Evolutionary conservation across 164 flowering plant genomes (phyloP).

Genomic region (Stephania japonica): DNA sequence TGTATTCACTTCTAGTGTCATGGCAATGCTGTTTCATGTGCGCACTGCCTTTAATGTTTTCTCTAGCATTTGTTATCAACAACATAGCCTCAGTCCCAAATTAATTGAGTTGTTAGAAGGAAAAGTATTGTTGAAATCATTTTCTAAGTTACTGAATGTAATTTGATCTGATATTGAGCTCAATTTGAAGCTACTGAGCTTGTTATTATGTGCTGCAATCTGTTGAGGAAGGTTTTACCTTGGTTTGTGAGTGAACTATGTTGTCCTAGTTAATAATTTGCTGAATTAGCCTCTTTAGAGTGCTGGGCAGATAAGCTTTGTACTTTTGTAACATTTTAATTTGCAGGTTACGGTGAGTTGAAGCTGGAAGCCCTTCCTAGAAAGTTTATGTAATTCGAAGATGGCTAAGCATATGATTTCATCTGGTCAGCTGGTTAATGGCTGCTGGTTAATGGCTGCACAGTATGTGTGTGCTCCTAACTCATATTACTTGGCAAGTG

Average conservation of each 20-base stretch:
- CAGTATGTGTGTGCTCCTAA: no score
- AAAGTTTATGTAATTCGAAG: conserved; percentile 30
- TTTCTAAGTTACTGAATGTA: no score
- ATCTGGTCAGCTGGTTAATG: conserved; percentile 32
- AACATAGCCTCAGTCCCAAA: no score
- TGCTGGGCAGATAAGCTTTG: neutral
- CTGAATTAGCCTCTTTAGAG: neutral
- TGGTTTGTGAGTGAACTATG: conserved; percentile 29
- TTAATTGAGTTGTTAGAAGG: no score
- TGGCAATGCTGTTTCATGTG: no score
- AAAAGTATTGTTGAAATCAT: no score
- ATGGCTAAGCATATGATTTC: conserved; percentile 35
- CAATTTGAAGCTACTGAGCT: conserved; percentile 17
- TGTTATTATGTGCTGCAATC: conserved; percentile 40
- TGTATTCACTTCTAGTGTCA: neutral
- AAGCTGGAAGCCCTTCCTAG: conserved; percentile 31
- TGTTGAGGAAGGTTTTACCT: conserved; percentile 37
- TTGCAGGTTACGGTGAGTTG: conserved; percentile 29
- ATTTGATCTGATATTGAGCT: neutral
- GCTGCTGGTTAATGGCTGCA: no score
- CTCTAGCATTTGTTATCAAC: no score
- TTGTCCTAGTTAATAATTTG: neutral
- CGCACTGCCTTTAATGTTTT: no score
- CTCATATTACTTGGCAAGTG: no score
- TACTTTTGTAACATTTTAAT: neutral